Evolutionary conservation across 306 rosid genomes (phyloP).

Genomic region (Herpetospermum pedunculosum): DNA sequence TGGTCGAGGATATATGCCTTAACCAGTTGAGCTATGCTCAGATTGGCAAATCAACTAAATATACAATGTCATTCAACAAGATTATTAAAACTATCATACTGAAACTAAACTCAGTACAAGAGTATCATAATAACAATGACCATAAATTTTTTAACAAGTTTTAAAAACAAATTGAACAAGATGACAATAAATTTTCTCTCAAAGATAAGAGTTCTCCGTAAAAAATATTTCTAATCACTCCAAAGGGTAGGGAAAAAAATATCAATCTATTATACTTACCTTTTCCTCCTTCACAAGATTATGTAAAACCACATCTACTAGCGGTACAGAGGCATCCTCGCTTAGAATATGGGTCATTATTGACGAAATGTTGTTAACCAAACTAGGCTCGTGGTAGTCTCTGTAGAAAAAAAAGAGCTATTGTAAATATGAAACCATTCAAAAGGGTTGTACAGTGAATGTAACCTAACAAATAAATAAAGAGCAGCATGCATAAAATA

Average conservation of each 20-base stretch:
- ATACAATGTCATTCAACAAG: not conserved
- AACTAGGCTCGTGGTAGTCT: conserved; percentile 51
- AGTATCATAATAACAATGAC: not conserved
- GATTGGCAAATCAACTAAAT: too few relatives aligned
- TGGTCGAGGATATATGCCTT: too few relatives aligned
- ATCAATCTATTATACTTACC: conserved; percentile 22
- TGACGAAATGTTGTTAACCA: conserved; percentile 51
- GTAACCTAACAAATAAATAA: not conserved
- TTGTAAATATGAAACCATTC: not conserved
- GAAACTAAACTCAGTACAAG: not conserved
- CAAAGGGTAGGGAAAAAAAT: not conserved
- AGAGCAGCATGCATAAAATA: not conserved
- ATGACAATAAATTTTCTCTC: not conserved
- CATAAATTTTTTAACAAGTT: too few relatives aligned
- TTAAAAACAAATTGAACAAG: too few relatives aligned
- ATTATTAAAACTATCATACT: not conserved
- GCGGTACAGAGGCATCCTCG: conserved; percentile 58
- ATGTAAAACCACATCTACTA: conserved; percentile 58
- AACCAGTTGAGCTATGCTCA: too few relatives aligned
- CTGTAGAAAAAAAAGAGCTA: conserved; percentile 17
- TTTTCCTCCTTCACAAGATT: conserved; percentile 58
- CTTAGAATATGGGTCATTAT: conserved; percentile 40
- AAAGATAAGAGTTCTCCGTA: not conserved
- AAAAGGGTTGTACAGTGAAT: not conserved
- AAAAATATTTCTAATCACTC: not conserved